These are phyloP conservation scores for Penicillium simplicissimum DNA, from an alignment of 495 filamentous ascomycete genomes.

Conservation along the genomic window DNA sequence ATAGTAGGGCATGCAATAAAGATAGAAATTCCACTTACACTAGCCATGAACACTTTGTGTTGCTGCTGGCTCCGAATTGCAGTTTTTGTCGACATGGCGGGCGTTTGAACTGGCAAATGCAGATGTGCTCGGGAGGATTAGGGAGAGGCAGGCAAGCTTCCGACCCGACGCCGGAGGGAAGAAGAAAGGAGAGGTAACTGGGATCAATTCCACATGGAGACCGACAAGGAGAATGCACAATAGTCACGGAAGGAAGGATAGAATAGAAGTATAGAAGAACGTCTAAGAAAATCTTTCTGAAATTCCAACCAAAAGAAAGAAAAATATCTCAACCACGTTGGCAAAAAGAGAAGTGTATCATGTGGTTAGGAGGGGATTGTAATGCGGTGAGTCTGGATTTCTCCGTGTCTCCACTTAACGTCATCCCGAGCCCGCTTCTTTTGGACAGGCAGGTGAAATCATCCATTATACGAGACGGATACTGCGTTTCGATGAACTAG, in stretches of 20 bases:
- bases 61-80: conserved; percentile 23
- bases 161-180: conserved; percentile 23
- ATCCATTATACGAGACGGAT: background rate
- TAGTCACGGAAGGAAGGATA: conserved; percentile 1
- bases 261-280: conserved; percentile 3
- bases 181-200: conserved; percentile 1
- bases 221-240: conserved; percentile 4
- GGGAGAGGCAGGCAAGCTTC: conserved; percentile 15
- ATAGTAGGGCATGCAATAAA: background rate
- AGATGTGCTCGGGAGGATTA: conserved; percentile 25
- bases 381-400: conserved; percentile 30
- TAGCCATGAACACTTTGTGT: conserved; percentile 33
- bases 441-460: background rate
- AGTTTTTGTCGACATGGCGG: conserved; percentile 27
- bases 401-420: conserved; percentile 25
- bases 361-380: conserved; percentile 6
- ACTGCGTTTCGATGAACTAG: no score
- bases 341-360: background rate
- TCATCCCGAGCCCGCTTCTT: conserved; percentile 19
- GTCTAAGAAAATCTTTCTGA: background rate
- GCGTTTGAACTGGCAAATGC: conserved; percentile 3
- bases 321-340: background rate
- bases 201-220: conserved; percentile 9
- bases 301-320: background rate
- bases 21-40: conserved; percentile 24